Base-by-base conservation (phyloP, 305 asterid species). In the Solanum chacoense region DNA sequence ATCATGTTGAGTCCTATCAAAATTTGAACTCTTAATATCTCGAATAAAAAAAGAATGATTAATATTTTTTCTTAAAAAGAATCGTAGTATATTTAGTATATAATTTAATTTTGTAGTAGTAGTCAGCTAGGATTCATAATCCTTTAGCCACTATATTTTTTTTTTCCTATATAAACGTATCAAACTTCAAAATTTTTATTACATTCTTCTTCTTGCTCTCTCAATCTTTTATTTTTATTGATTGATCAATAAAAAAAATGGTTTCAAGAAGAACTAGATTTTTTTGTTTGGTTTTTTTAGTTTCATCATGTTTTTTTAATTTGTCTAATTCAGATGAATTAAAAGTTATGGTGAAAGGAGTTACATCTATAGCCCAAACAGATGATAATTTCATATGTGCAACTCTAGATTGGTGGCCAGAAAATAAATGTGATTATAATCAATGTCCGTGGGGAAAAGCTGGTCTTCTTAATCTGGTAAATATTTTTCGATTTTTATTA, bases 361-460 rank as follows among this genome's bases (percentile, higher is more conserved):
- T 85, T 20, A 92, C 91, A 14, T 63, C 94, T 91, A 92, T 93
- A 6, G 98, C 93, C 11, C 87, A 79, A 86, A 95, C 98, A 24
- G 98, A 96, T 88, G 95, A 95, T 9, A 91, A 90, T 87, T 95
- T 95, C 90, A 89, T 96, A 4, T 96, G 98, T 88, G 95, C 95
- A 12, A 96, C 98, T 72, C 36, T 95, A 90, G 98, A 96, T 90
- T 96, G 98, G 98, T 95, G 98, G 98, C 98, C 98, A 29, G 87
- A 89, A 31, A 88, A 89, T 40, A 96, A 96, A 81, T 96, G 98
- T 89, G 91, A 94, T 89, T 94, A 94, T 84, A 89, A 85, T 78
- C 94, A 93, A 85, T 95, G 98, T 84, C 96, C 98, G 3, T 95
- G 98, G 98, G 94, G 91, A 32, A 93, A 92, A 76, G 92, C 97